phyloP scores from a whole-genome alignment of 345 rosid genomes.

The Corchorus olitorius region DNA sequence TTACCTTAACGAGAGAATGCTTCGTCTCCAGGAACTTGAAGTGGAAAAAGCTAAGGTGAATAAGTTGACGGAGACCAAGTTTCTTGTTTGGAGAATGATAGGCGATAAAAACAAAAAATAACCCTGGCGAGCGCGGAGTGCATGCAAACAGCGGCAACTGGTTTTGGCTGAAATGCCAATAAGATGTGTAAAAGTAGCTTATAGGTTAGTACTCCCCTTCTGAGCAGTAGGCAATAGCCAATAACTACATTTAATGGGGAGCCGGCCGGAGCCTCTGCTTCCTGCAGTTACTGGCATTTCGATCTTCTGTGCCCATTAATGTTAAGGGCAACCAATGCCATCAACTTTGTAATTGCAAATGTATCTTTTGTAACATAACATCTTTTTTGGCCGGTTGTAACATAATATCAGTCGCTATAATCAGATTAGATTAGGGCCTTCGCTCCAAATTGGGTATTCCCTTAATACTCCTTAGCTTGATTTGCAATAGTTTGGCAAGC shows the following conservation, averaged over 20 bases:
- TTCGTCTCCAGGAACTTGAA: slow-evolving; percentile 38
- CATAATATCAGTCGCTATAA: slow-evolving; percentile 17
- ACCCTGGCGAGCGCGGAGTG: background rate
- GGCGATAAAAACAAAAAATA: slow-evolving; percentile 6
- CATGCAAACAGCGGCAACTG: slow-evolving; percentile 16
- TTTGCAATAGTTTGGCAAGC: no score
- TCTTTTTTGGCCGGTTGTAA: no score
- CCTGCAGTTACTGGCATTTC: background rate
- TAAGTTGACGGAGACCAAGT: background rate
- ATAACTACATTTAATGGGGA: background rate
- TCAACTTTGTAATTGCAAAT: slow-evolving; percentile 5
- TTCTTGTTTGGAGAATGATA: background rate
- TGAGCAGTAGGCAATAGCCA: background rate
- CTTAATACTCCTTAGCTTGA: background rate
- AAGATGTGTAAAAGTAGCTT: slow-evolving; percentile 4
- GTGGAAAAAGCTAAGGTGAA: background rate
- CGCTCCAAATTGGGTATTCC: background rate
- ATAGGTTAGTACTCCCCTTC: background rate
- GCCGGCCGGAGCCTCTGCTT: slow-evolving; percentile 22
- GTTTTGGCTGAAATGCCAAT: slow-evolving; percentile 11
- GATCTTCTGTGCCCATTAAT: background rate
- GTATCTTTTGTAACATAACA: slow-evolving; percentile 22
- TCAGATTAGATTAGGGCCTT: background rate
- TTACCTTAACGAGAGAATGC: background rate
- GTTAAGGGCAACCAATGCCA: background rate